A percentile compares a stretch with the other conserved stretches of the same genome.
Conservation (phyloP, 768 basidiomycete genomes). For the Amanita exitialis region DNA sequence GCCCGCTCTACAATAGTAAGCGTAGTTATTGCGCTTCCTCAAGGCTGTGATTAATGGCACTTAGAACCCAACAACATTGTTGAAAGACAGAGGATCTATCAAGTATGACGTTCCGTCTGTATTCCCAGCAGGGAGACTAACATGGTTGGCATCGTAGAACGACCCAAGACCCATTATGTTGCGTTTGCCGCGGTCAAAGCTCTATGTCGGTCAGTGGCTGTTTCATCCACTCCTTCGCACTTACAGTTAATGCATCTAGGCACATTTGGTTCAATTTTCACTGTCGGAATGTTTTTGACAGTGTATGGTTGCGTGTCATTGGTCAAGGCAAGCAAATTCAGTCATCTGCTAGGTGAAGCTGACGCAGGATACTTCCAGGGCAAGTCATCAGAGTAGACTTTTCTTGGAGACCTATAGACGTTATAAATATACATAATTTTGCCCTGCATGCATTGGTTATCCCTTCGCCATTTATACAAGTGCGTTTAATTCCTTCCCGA, state of each 20-base stretch:
- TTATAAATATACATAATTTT: neutral
- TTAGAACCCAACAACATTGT: slow-evolving; percentile 49
- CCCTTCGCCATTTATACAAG: neutral
- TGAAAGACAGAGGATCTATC: slow-evolving; percentile 56
- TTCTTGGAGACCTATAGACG: neutral
- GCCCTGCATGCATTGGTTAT: neutral
- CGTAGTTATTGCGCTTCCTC: slow-evolving; percentile 4
- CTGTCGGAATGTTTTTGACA: slow-evolving; percentile 6
- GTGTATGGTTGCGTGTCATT: slow-evolving; percentile 5
- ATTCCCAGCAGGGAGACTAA: slow-evolving; percentile 7
- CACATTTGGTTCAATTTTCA: slow-evolving; percentile 1
- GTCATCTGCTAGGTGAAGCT: neutral
- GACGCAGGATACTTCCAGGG: neutral
- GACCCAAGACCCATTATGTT: slow-evolving; percentile 45
- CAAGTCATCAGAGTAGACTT: neutral
- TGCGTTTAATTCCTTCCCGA: no score
- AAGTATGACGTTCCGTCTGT: slow-evolving; percentile 31
- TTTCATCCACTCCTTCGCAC: neutral
- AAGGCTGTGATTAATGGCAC: slow-evolving; percentile 5
- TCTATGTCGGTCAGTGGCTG: slow-evolving; percentile 47
- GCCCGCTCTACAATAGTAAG: slow-evolving; percentile 59
- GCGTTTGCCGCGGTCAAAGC: slow-evolving; percentile 49
- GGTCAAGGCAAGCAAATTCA: slow-evolving; percentile 6
- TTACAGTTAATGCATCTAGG: neutral
- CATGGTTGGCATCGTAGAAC: slow-evolving; percentile 18